phyloP scores from a whole-genome alignment of 441 rosid genomes.

The Pelargonium citronellum region DNA sequence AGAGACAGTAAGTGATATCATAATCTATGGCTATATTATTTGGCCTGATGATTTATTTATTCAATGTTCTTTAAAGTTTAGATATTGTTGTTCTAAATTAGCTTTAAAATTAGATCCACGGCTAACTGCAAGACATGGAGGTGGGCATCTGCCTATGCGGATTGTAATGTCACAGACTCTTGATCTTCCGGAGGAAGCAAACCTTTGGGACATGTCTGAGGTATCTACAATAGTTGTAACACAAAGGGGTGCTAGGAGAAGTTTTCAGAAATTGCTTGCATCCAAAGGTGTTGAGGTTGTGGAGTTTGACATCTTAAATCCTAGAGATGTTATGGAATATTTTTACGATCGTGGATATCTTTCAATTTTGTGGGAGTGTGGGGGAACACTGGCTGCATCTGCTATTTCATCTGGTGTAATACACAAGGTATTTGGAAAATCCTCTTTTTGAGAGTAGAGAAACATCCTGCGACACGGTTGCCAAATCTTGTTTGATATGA shows the following conservation, averaged over 20 bases:
- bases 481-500: neutral
- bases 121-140: conserved; percentile 81
- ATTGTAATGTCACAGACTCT: conserved; percentile 81
- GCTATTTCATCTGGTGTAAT: conserved; percentile 79
- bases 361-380: conserved; percentile 88
- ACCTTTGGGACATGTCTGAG: conserved; percentile 79
- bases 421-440: conserved; percentile 54
- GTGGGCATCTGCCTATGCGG: conserved; percentile 70
- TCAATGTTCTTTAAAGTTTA: neutral
- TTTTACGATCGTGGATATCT: conserved; percentile 83
- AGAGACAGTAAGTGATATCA: conserved; percentile 54
- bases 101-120: conserved; percentile 53
- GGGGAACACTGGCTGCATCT: conserved; percentile 85
- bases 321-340: conserved; percentile 91
- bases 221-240: conserved; percentile 76
- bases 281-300: conserved; percentile 89
- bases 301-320: conserved; percentile 85
- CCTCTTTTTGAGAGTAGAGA: neutral
- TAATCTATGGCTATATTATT: neutral
- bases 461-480: neutral
- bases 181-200: conserved; percentile 78
- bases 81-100: conserved; percentile 10
- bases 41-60: neutral
- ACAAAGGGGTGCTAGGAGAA: conserved; percentile 87
- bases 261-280: conserved; percentile 68